Evolutionary conservation across 176 grass and related monocot genomes (phyloP), one percentile per base, ranked within the genome.

Genomic region (Raddia distichophylla): DNA sequence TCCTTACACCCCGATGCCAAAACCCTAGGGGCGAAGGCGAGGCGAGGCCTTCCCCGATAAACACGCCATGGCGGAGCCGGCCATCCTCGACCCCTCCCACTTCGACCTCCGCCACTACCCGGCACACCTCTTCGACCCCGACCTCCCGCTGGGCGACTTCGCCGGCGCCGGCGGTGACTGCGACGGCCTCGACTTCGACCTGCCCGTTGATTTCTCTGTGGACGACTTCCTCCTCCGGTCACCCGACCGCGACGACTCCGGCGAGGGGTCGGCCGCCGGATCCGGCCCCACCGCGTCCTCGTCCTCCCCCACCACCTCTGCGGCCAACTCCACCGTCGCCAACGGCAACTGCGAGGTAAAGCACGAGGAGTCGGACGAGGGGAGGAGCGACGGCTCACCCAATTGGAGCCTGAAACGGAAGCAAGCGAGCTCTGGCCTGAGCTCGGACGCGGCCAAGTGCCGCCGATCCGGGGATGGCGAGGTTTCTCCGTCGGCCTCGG

Each of bases 401-500:
- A 58, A 42, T 10, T 93, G 90, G 88, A 63, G 71, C 75, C 85
- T 93, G 18, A 99, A 99, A 88, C 76, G 96, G 83, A 99, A 99
- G 87, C 78, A 83, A 84, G 60, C 67, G 62, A 69, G 55, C 63
- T 59, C 81, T 7, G 46, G 19, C 17, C 52, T 32, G 27, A 74
- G 44, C 63, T 75, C 78, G 68, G 88, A 89, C 2, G 59, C 9
- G 11, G 80, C 76, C 43, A 94, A 91, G 89, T 84, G 84, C 69
- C 92, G 65, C 76, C 83, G 89, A 76, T 84, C 83, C 33, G 88
- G 87, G 5, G 89, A 84, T 5, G 86, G 89, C 20, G 86, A 77
- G 27, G 80, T 74, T 5, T 86, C 89, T 5, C 83, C 81, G 0
- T 83, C 77, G 1, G 84, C 82, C 10, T 89, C 86, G 11, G 79